Conservation (phyloP, 78 protist species). For the Guillardia theta region DNA sequence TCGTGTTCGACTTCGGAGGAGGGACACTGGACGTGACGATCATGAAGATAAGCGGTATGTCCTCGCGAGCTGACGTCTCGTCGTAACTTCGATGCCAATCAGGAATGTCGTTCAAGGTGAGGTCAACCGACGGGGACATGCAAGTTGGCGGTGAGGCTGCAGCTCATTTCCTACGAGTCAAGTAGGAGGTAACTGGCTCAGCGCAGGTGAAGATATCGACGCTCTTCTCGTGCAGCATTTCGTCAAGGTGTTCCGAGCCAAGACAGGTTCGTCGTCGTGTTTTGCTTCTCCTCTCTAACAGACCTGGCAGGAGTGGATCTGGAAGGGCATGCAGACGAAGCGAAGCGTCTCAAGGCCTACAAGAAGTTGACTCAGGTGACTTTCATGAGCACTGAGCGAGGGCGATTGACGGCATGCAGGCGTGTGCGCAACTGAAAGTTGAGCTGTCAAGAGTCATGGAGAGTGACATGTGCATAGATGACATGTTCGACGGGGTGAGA, state of each 20-base stretch:
- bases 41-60: constrained; percentile 80
- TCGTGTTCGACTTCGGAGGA: constrained; percentile 63
- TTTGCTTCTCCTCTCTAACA: not conserved
- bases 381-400: no score
- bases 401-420: no score
- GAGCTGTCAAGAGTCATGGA: not conserved
- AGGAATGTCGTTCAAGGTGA: constrained; percentile 61
- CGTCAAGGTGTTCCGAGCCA: constrained; percentile 56
- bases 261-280: not conserved
- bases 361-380: not conserved
- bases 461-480: not conserved
- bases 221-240: constrained; percentile 83
- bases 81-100: not conserved
- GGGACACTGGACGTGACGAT: constrained; percentile 89
- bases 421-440: not conserved
- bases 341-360: not conserved
- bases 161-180: no score
- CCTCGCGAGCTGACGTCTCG: not conserved
- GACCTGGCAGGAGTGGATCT: not conserved
- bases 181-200: no score
- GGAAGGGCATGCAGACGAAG: not conserved
- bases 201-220: not conserved
- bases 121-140: constrained; percentile 92
- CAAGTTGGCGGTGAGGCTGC: not conserved
- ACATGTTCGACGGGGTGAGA: not conserved